These are phyloP conservation scores for Eremothecium gossypii DNA, from an alignment of 1,139 yeast genomes.

Conservation along the genomic window DNA sequence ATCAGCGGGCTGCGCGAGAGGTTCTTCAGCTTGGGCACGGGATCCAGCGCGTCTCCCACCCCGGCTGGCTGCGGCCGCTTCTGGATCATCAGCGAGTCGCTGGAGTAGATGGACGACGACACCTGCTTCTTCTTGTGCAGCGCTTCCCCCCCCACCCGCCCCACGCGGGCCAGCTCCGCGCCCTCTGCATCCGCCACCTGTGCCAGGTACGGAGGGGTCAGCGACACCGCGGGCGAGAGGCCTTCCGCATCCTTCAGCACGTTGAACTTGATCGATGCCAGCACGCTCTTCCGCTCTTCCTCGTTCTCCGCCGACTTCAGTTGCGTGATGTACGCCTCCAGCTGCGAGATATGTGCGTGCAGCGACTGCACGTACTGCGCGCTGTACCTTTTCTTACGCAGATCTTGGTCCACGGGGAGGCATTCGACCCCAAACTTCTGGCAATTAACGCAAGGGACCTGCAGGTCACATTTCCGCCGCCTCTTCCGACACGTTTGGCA, in stretches of 20 bases:
- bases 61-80: conserved; percentile 8
- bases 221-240: background rate
- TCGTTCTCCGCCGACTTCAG: conserved; percentile 10
- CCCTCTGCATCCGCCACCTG: conserved; percentile 1
- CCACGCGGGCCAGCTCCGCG: conserved; percentile 2
- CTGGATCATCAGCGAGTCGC: conserved; percentile 19
- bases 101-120: conserved; percentile 21
- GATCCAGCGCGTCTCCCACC: conserved; percentile 6
- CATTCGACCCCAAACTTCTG: conserved; percentile 38
- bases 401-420: conserved; percentile 37
- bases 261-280: conserved; percentile 9
- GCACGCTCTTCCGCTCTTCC: conserved; percentile 9
- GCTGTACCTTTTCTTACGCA: conserved; percentile 42
- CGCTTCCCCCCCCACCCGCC: background rate
- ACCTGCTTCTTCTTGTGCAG: conserved; percentile 5
- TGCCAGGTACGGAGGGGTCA: background rate
- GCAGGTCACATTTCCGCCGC: conserved; percentile 43
- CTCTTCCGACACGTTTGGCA: conserved; percentile 46
- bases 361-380: conserved; percentile 37
- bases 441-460: conserved; percentile 42
- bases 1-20: conserved; percentile 38
- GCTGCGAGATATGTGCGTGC: conserved; percentile 20
- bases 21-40: conserved; percentile 41
- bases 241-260: background rate
- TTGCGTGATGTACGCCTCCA: conserved; percentile 15